These are phyloP conservation scores for Neopestalotiopsis sp. DNA, from an alignment of 2,329 filamentous ascomycete genomes.

Conservation along the genomic window DNA sequence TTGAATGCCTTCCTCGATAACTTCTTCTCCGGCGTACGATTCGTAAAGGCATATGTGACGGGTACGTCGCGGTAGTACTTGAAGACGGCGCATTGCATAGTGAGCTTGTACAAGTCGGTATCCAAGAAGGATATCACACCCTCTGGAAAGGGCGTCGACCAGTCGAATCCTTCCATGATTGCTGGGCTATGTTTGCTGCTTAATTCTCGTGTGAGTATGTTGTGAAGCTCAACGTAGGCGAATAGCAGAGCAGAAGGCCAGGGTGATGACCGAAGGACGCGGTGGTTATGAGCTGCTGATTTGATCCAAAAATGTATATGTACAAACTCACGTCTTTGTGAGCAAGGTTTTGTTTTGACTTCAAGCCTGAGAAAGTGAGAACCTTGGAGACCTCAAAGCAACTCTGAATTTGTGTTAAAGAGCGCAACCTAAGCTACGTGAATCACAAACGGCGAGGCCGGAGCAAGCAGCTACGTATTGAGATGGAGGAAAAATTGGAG, in stretches of 20 bases:
- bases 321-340: background rate
- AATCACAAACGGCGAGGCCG: background rate
- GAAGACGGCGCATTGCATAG: constrained; percentile 96
- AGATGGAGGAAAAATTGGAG: constrained; percentile 3
- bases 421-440: background rate
- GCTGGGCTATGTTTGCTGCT: constrained; percentile 16
- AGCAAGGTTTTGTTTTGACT: background rate
- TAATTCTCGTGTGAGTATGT: background rate
- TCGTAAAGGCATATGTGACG: constrained; percentile 93
- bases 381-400: background rate
- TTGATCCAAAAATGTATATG: background rate
- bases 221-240: background rate
- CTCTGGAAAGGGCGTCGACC: constrained; percentile 71
- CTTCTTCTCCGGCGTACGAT: constrained; percentile 93
- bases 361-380: background rate
- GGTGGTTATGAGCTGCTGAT: background rate
- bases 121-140: constrained; percentile 84
- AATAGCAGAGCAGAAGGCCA: background rate
- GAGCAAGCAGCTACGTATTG: background rate
- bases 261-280: background rate
- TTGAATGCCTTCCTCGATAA: constrained; percentile 81
- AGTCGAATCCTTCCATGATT: constrained; percentile 67
- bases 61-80: constrained; percentile 86
- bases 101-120: constrained; percentile 91
- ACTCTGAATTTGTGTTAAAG: background rate